Percentiles rank a stretch among this genome's conserved stretches.
Evolutionary conservation across 2,329 filamentous ascomycete genomes (phyloP).

Genomic region (Fusarium tupiense): DNA sequence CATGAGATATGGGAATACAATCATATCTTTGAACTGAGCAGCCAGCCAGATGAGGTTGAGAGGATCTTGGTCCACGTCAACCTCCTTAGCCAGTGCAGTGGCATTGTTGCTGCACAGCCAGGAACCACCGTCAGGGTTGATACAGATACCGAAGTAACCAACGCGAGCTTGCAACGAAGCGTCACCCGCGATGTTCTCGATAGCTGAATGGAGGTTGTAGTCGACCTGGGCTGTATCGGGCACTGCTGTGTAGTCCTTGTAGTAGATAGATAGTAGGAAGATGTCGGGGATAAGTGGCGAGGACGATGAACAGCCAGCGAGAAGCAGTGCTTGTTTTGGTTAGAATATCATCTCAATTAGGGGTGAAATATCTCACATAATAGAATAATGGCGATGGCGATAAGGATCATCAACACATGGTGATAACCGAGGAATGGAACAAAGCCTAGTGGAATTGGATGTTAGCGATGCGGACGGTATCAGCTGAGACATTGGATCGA

Average conservation of each 20-base stretch:
- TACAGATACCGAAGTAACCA: constrained; percentile 97
- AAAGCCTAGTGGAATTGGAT: constrained; percentile 58
- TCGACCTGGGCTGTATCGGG: constrained; percentile 91
- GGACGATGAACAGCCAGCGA: constrained; percentile 96
- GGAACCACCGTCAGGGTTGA: constrained; percentile 87
- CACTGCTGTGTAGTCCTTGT: constrained; percentile 82
- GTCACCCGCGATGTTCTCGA: constrained; percentile 87
- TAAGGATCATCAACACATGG: constrained; percentile 97
- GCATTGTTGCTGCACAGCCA: constrained; percentile 99
- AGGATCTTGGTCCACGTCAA: constrained; percentile 91
- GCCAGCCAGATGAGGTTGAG: constrained; percentile 98
- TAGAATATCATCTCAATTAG: background rate
- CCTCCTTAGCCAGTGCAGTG: constrained; percentile 87
- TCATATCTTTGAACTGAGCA: constrained; percentile 96
- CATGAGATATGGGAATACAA: constrained; percentile 97
- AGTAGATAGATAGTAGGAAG: constrained; percentile 98
- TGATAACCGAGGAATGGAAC: constrained; percentile 77
- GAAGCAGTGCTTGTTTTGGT: constrained; percentile 74
- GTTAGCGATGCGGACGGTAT: constrained; percentile 33
- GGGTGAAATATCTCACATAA: constrained; percentile 74
- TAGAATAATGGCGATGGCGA: constrained; percentile 91
- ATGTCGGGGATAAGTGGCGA: constrained; percentile 95
- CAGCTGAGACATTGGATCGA: constrained; percentile 31
- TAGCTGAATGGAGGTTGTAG: constrained; percentile 85
- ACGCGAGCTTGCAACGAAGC: constrained; percentile 90